phyloP scores from a whole-genome alignment of 352 stramenopile genomes.

The Phytophthora multivora region DNA sequence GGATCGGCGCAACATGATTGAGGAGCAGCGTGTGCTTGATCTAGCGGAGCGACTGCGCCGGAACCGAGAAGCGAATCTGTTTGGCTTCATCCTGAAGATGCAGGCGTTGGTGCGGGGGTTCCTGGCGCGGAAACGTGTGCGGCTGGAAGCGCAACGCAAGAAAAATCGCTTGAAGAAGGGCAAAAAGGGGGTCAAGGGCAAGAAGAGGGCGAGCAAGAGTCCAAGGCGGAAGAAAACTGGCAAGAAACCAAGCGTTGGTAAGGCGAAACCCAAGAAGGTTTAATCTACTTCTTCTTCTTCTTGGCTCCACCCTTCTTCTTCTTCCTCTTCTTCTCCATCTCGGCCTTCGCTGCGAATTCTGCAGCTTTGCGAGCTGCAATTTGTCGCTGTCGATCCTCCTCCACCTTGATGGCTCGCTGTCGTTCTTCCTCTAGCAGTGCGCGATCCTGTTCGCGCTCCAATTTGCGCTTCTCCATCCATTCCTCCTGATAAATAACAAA shows the following conservation, averaged over 20 bases:
- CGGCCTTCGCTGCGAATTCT: constrained; percentile 69
- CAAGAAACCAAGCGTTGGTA: constrained; percentile 21
- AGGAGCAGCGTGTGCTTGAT: constrained; percentile 48
- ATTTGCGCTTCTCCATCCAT: constrained; percentile 80
- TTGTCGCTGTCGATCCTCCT: constrained; percentile 74
- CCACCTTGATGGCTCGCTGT: constrained; percentile 50
- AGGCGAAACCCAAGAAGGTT: constrained; percentile 18
- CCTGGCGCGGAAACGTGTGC: constrained; percentile 45
- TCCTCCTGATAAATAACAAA: constrained; percentile 46
- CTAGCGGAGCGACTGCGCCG: constrained; percentile 30
- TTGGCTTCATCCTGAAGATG: constrained; percentile 55
- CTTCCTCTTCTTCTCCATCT: constrained; percentile 88
- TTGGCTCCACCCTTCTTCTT: constrained; percentile 65
- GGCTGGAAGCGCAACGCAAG: constrained; percentile 28
- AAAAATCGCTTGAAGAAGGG: constrained; percentile 32
- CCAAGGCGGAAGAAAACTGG: constrained; percentile 12
- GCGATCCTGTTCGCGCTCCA: constrained; percentile 57
- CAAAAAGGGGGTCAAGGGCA: constrained; percentile 39
- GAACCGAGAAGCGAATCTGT: constrained; percentile 51
- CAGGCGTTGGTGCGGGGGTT: constrained; percentile 70
- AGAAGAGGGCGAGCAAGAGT: constrained; percentile 25
- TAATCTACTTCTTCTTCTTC: constrained; percentile 64
- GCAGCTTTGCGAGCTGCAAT: constrained; percentile 68
- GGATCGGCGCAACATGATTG: constrained; percentile 54
- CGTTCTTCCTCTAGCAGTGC: constrained; percentile 53